Evolutionary conservation across 1,284 basidiomycete species (phyloP), one percentile per base, ranked within the genome.

Genomic region (Cerrena zonata): DNA sequence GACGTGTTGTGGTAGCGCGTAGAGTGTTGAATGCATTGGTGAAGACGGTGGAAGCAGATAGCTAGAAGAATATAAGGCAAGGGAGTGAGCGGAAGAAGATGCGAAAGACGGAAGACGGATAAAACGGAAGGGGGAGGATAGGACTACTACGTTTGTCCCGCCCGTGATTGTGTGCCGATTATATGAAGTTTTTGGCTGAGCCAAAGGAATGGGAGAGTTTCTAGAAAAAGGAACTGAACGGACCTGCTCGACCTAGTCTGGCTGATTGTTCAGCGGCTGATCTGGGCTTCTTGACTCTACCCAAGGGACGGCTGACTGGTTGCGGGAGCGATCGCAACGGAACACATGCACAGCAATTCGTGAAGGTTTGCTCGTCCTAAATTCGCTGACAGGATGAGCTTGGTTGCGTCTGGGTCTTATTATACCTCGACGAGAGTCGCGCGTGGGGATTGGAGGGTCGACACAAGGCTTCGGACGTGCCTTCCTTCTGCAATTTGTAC

Each of bases 61-160:
- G 24, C 42, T 44, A 24, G 42, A 44, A 22, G 42, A 44, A 24
- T 44, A 44, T 44, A 44, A 44, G 42, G 30, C 7, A 34, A 15
- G 15, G 30, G 30, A 34, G 30, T 34, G 30, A 34, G 45, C 34
- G 27, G 34, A 27, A 23, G 30, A 42, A 23, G 41, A 42, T 22
- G 21, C 5, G 5, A 5, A 22, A 13, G 21, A 27, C 34, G 26
- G 36, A 41, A 25, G 48, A 27, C 39, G 40, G 48, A 49, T 44
- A 44, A 5, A 45, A 18, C 19, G 25, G 36, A 34, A 49, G 27
- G 48, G 48, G 18, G 21, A 30, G 26, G 10, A 25, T 11, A 5
- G 30, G 7, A 15, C 15, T 15, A 34, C 30, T 34, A 34, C 15
- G 30, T 34, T 34, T 34, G 30, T 7, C 30, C 21, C 41, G 41